These are phyloP conservation scores for Russula sp. DNA, from an alignment of 768 basidiomycete genomes.

Conservation along the genomic window DNA sequence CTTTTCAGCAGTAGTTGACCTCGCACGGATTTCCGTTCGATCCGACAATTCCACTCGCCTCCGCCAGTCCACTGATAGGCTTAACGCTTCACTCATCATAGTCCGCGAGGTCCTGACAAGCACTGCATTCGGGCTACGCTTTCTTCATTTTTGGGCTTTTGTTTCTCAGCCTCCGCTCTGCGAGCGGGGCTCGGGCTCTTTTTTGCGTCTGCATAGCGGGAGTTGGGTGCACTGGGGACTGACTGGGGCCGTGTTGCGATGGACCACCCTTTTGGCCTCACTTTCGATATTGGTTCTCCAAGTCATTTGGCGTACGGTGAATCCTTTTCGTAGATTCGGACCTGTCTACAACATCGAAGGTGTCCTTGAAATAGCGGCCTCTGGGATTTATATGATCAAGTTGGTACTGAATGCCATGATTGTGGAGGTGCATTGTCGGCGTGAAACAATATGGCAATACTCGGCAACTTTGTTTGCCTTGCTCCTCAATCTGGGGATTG, in stretches of 20 bases:
- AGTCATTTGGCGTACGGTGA: constrained; percentile 51
- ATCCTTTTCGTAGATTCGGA: constrained; percentile 32
- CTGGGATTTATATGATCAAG: constrained; percentile 55
- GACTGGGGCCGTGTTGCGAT: constrained; percentile 46
- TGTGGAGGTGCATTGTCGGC: constrained; percentile 34
- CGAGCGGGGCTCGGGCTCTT: constrained; percentile 28
- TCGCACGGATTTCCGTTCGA: constrained; percentile 44
- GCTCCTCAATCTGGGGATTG: constrained; percentile 43
- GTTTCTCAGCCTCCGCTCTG: constrained; percentile 50
- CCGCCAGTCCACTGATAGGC: constrained; percentile 20
- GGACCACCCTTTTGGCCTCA: constrained; percentile 38
- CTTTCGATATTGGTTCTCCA: constrained; percentile 49
- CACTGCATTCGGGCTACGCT: constrained; percentile 50
- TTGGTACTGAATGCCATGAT: constrained; percentile 50
- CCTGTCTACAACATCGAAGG: constrained; percentile 51
- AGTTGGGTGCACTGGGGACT: constrained; percentile 62
- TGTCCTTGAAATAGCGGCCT: constrained; percentile 50
- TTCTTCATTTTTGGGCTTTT: constrained; percentile 63
- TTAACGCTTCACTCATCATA: constrained; percentile 36
- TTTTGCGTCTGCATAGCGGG: constrained; percentile 36
- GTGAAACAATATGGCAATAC: constrained; percentile 41
- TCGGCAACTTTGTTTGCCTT: constrained; percentile 45
- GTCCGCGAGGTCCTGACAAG: constrained; percentile 54
- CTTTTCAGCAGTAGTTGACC: constrained; percentile 53
- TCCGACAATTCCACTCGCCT: neutral